phyloP scores from a whole-genome alignment of 1,284 basidiomycete genomes.

The Hemileia vastatrix region DNA sequence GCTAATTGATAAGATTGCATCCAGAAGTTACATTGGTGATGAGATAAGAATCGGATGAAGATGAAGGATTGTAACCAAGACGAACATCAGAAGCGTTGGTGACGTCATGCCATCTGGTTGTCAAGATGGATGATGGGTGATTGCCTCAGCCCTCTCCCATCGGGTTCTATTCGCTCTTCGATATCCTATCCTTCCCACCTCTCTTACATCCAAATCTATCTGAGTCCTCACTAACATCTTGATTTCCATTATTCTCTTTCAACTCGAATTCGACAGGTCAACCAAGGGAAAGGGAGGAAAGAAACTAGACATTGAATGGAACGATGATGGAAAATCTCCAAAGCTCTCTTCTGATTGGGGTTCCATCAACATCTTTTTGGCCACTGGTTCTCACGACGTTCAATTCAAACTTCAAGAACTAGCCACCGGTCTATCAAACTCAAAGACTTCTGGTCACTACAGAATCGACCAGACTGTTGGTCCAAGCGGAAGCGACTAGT shows the following conservation, averaged over 20 bases:
- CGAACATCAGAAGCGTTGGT: too few relatives aligned
- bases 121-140: too few relatives aligned
- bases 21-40: too few relatives aligned
- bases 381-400: slow-evolving; percentile 32
- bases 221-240: too few relatives aligned
- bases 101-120: too few relatives aligned
- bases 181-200: background rate
- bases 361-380: slow-evolving; percentile 35
- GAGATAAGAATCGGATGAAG: too few relatives aligned
- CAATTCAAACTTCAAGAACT: slow-evolving; percentile 38
- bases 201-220: background rate
- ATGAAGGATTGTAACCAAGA: too few relatives aligned
- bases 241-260: background rate
- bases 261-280: slow-evolving; percentile 11
- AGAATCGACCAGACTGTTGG: slow-evolving; percentile 29
- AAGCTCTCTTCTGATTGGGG: slow-evolving; percentile 29
- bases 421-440: slow-evolving; percentile 26
- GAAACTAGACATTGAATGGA: slow-evolving; percentile 30
- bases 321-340: slow-evolving; percentile 34
- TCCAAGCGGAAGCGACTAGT: slow-evolving; percentile 33
- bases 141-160: too few relatives aligned
- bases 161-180: too few relatives aligned
- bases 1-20: too few relatives aligned
- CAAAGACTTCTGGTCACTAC: slow-evolving; percentile 21
- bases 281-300: slow-evolving; percentile 31